A percentile compares a stretch with the other conserved stretches of the same genome.
phyloP scores from a whole-genome alignment of 495 filamentous ascomycete species.

The Penicillium paradoxum region DNA sequence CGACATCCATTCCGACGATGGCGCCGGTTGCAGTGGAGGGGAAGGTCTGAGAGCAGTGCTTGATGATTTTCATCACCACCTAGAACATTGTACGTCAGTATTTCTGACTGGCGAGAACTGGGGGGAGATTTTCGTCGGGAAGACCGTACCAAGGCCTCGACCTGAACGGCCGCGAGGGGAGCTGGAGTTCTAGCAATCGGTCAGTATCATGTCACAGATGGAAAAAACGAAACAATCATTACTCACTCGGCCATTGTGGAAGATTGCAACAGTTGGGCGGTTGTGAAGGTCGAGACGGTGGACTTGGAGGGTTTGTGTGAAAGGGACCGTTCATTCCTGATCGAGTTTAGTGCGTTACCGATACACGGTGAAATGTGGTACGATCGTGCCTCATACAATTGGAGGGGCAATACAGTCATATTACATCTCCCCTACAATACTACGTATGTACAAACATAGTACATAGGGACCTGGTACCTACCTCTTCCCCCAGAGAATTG shows the following conservation, averaged over 20 bases:
- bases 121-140: conserved; percentile 29
- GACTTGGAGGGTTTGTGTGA: conserved; percentile 42
- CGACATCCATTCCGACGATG: conserved; percentile 87
- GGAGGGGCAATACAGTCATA: conserved; percentile 20
- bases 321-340: conserved; percentile 22
- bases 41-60: conserved; percentile 81
- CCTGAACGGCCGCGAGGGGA: conserved; percentile 72
- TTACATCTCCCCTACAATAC: neutral
- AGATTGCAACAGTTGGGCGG: conserved; percentile 25
- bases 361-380: conserved; percentile 2
- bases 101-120: conserved; percentile 27
- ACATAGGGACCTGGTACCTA: too few species aligned
- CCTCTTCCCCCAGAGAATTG: neutral
- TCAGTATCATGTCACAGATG: neutral
- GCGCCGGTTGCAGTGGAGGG: conserved; percentile 87
- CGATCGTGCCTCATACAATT: neutral
- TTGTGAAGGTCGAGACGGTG: conserved; percentile 23
- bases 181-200: conserved; percentile 32
- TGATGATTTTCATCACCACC: conserved; percentile 97
- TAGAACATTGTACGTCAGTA: conserved; percentile 36
- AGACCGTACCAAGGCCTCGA: conserved; percentile 69
- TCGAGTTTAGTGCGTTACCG: conserved; percentile 21
- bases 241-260: conserved; percentile 47
- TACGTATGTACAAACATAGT: too few species aligned
- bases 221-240: neutral